Percentiles rank a stretch among this genome's conserved stretches.
phyloP scores from a whole-genome alignment of 2,329 filamentous ascomycete genomes.

The Venturiaceae sp. region DNA sequence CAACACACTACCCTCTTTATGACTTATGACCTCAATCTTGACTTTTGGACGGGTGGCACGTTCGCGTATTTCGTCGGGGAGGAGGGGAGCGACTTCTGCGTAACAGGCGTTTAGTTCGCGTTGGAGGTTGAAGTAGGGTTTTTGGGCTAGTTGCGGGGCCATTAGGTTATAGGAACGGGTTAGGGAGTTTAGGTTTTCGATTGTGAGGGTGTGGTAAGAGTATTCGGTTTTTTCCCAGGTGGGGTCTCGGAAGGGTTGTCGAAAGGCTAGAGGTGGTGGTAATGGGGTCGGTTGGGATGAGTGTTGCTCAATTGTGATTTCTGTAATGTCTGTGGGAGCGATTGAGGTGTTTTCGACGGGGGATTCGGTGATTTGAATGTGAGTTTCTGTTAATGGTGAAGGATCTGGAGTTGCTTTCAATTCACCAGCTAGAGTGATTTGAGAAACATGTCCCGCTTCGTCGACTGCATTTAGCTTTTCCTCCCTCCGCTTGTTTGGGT shows the following conservation, averaged over 20 bases:
- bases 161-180: conserved; percentile 89
- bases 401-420: conserved; percentile 15
- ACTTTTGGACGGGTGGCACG: conserved; percentile 45
- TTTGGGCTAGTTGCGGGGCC: conserved; percentile 85
- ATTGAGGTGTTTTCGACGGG: conserved; percentile 14
- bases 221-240: conserved; percentile 64
- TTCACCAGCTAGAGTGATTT: conserved; percentile 36
- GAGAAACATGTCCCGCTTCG: conserved; percentile 34
- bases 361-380: conserved; percentile 28
- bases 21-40: conserved; percentile 31
- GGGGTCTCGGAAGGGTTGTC: conserved; percentile 63
- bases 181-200: conserved; percentile 68
- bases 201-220: conserved; percentile 65
- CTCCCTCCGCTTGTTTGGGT: conserved; percentile 40
- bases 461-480: conserved; percentile 36
- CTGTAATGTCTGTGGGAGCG: conserved; percentile 2
- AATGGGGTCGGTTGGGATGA: conserved; percentile 10
- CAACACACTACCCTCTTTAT: conserved; percentile 45
- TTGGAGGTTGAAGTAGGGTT: conserved; percentile 78
- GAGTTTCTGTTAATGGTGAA: conserved; percentile 10
- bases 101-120: conserved; percentile 76
- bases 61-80: conserved; percentile 63
- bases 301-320: conserved; percentile 11
- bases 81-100: conserved; percentile 70
- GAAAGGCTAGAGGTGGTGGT: conserved; percentile 23